Percentiles rank a stretch among this genome's conserved stretches.
Evolutionary conservation across 2,329 filamentous ascomycete species (phyloP).

Genomic region (Diatrype stigma): DNA sequence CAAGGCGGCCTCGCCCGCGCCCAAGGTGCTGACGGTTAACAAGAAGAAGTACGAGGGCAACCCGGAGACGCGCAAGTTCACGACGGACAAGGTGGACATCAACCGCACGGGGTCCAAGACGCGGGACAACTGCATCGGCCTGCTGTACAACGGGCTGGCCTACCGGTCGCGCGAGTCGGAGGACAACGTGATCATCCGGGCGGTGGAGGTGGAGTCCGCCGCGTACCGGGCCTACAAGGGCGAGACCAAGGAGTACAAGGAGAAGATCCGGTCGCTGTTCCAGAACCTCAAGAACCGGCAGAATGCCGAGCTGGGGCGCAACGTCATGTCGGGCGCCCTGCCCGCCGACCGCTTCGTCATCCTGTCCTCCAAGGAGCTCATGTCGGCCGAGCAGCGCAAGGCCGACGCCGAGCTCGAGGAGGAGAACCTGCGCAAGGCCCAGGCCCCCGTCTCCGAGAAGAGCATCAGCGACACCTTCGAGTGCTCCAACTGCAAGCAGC

Average conservation of each 20-base stretch:
- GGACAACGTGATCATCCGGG: slow-evolving; percentile 66
- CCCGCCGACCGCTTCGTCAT: slow-evolving; percentile 68
- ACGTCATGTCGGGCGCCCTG: slow-evolving; percentile 73
- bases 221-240: slow-evolving; percentile 67
- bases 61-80: slow-evolving; percentile 76
- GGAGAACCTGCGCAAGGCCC: slow-evolving; percentile 96
- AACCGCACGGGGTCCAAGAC: slow-evolving; percentile 68
- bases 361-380: slow-evolving; percentile 89
- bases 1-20: slow-evolving; percentile 30
- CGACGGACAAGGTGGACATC: slow-evolving; percentile 74
- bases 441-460: slow-evolving; percentile 89
- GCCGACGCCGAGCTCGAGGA: slow-evolving; percentile 73
- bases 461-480: slow-evolving; percentile 83
- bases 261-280: slow-evolving; percentile 88
- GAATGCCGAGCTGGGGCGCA: slow-evolving; percentile 71
- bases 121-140: slow-evolving; percentile 81
- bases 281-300: slow-evolving; percentile 92
- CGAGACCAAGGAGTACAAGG: slow-evolving; percentile 72
- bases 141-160: slow-evolving; percentile 88
- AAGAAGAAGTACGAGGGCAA: slow-evolving; percentile 54
- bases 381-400: slow-evolving; percentile 75
- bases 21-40: slow-evolving; percentile 48
- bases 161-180: slow-evolving; percentile 67
- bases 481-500: slow-evolving; percentile 89
- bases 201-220: slow-evolving; percentile 79